phyloP scores from a whole-genome alignment of 176 grass and related monocot species.

The Eragrostis nindensis region DNA sequence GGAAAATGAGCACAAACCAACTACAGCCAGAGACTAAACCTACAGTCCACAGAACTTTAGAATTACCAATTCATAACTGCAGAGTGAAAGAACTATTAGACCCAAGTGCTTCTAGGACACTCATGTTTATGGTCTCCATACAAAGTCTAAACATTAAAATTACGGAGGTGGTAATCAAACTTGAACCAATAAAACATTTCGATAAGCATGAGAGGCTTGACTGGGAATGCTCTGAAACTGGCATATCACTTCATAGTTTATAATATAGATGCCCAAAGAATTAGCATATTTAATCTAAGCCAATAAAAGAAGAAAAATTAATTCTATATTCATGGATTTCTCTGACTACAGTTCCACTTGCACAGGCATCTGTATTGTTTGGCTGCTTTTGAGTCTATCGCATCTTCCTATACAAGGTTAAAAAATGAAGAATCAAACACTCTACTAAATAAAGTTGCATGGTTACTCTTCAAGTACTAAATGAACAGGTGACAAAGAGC shows the following conservation, averaged over 20 bases:
- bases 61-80: not conserved
- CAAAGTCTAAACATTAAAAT: slow-evolving; percentile 4
- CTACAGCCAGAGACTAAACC: not conserved
- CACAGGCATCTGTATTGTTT: not conserved
- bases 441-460: not conserved
- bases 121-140: slow-evolving; percentile 5
- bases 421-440: slow-evolving; percentile 23
- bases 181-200: slow-evolving; percentile 20
- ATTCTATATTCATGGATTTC: slow-evolving; percentile 18
- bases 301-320: slow-evolving; percentile 3
- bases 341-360: slow-evolving; percentile 13
- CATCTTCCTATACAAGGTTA: slow-evolving; percentile 6
- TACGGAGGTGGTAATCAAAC: not conserved
- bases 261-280: not conserved
- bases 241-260: not conserved
- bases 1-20: not conserved
- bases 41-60: not conserved
- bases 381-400: not conserved
- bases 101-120: not conserved
- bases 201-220: slow-evolving; percentile 10
- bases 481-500: not conserved
- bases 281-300: not conserved
- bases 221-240: not conserved
- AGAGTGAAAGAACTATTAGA: slow-evolving; percentile 2
- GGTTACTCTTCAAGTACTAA: not conserved